phyloP scores from a whole-genome alignment of 495 filamentous ascomycete genomes.

The Xylaria intraflava region DNA sequence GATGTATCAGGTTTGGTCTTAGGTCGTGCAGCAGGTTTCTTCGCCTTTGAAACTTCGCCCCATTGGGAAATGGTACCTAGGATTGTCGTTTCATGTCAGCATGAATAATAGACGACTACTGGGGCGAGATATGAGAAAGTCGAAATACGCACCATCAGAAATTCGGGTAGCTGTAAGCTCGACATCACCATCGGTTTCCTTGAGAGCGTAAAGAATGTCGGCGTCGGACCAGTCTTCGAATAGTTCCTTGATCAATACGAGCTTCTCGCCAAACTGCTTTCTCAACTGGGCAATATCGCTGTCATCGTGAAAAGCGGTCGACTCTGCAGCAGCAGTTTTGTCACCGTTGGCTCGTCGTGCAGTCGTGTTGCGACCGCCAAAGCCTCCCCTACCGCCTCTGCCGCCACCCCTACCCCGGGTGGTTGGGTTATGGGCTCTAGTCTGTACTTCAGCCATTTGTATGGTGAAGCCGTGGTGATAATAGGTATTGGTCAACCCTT shows the following conservation, averaged over 20 bases:
- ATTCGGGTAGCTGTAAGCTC: constrained; percentile 81
- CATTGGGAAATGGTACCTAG: constrained; percentile 86
- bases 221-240: constrained; percentile 89
- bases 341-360: constrained; percentile 64
- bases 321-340: constrained; percentile 45
- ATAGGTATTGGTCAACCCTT: constrained; percentile 39
- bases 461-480: constrained; percentile 26
- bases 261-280: constrained; percentile 69
- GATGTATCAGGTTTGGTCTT: constrained; percentile 69
- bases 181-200: constrained; percentile 87
- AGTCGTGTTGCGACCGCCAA: constrained; percentile 57
- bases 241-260: constrained; percentile 76
- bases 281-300: constrained; percentile 88
- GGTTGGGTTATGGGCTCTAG: constrained; percentile 53
- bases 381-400: constrained; percentile 78
- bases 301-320: constrained; percentile 65
- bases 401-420: constrained; percentile 72
- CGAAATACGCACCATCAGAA: constrained; percentile 63
- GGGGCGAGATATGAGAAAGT: not conserved
- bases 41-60: constrained; percentile 90
- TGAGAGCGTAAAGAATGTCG: constrained; percentile 81
- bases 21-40: constrained; percentile 71
- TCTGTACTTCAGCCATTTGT: constrained; percentile 89
- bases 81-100: constrained; percentile 19
- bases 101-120: constrained; percentile 12